Base-by-base conservation (phyloP, 768 basidiomycete genomes). In the Panaeolus cyanescens region DNA sequence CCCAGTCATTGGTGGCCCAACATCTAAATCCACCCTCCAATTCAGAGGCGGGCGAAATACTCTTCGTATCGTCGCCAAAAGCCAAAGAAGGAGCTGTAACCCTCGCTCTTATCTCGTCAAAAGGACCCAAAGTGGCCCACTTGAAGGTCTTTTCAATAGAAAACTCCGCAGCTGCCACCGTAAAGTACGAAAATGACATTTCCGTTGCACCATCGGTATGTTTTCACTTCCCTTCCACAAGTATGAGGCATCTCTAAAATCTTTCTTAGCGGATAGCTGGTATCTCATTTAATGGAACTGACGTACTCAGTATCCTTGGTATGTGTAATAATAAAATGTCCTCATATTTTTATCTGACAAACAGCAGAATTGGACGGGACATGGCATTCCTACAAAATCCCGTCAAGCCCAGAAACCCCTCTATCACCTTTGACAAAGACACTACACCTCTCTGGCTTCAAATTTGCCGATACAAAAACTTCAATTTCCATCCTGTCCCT, bases 231-330 rank as follows among this genome's bases (percentile, higher is more conserved):
- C 12, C 7, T 60, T 53, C 22, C 61, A 13, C 36, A 55, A 36
- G 28, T 32, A 32, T 20, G 30, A 40, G 25, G 32, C 40, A 42
- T 34, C 53, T 59, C 59, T 69, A 58, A 62, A n/a, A 37, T 19
- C 4, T 36, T 28, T 54, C 31, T 4, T 50, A 83, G 82, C 64
- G 77, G 60, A 73, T 83, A 22, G 65, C 68, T 8, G 70, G 72
- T 42, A 64, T 76, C 0, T 79, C 84, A 5, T 83, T 76, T 53
- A 86, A 83, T 62, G 36, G 72, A 0, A 78, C 80, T 5, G 87
- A 86, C 19, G 73, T 75, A 65, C 60, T 87, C 42, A 83, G 77
- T 61, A 67, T 85, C 32, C 67, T 87, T n/a, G 71, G 86, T 86
- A 67, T 37, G 82, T 73, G 15, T 22, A 32, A 40, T 56, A 28